These are phyloP conservation scores for Brettanomyces bruxellensis DNA, from an alignment of 805 yeast genomes.

Conservation along the genomic window DNA sequence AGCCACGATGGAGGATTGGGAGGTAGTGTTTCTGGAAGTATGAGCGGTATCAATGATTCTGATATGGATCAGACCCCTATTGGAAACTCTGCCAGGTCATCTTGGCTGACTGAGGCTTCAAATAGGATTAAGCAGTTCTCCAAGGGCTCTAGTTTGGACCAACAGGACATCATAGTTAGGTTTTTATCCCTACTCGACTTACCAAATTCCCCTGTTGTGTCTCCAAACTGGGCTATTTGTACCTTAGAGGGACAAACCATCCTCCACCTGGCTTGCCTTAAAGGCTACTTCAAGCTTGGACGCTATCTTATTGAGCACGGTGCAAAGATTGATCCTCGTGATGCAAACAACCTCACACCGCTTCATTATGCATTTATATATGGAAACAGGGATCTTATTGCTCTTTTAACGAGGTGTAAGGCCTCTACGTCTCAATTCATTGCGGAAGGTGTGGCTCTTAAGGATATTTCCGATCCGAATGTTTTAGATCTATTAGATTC, in stretches of 20 bases:
- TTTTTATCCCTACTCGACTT: constrained; percentile 52
- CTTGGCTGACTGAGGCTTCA: constrained; percentile 48
- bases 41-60: constrained; percentile 5
- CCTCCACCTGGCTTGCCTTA: constrained; percentile 75
- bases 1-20: constrained; percentile 14
- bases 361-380: constrained; percentile 75
- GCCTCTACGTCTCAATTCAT: constrained; percentile 35
- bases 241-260: constrained; percentile 81
- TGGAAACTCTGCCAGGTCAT: constrained; percentile 15
- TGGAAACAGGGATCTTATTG: constrained; percentile 63
- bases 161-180: constrained; percentile 40
- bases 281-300: constrained; percentile 58
- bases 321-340: constrained; percentile 61
- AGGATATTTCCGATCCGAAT: constrained; percentile 32
- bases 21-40: not conserved
- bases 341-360: constrained; percentile 78
- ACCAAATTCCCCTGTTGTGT: constrained; percentile 48
- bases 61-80: constrained; percentile 7
- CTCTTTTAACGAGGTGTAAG: constrained; percentile 51
- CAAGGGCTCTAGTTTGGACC: constrained; percentile 30
- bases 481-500: constrained; percentile 25
- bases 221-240: constrained; percentile 74
- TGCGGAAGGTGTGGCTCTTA: constrained; percentile 37
- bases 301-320: constrained; percentile 56
- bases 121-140: constrained; percentile 40